A percentile compares a stretch with the other conserved stretches of the same genome.
These are phyloP conservation scores for Xylariaceae sp. DNA, from an alignment of 2,329 filamentous ascomycete genomes.

Conservation along the genomic window DNA sequence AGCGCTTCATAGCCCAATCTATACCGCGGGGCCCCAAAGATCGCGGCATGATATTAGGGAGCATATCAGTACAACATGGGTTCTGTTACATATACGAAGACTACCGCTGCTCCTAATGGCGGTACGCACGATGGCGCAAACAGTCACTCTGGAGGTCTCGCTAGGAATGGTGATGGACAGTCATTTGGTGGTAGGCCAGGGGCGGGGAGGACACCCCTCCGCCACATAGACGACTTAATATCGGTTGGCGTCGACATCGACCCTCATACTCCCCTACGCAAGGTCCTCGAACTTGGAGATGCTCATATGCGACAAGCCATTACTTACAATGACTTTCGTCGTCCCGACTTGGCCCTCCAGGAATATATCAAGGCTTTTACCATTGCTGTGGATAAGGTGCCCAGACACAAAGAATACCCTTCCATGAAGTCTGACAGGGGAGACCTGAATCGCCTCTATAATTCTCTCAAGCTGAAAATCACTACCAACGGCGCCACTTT, in stretches of 20 bases:
- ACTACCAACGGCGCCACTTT: constrained; percentile 52
- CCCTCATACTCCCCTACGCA: constrained; percentile 53
- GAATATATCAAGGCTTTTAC: constrained; percentile 84
- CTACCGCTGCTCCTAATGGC: constrained; percentile 7
- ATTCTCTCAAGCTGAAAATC: constrained; percentile 54
- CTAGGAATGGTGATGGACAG: constrained; percentile 5
- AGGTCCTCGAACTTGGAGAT: constrained; percentile 57
- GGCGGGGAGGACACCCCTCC: constrained; percentile 42
- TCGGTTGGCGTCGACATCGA: constrained; percentile 51
- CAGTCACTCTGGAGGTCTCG: constrained; percentile 15
- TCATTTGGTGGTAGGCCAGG: constrained; percentile 16
- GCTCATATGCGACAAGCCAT: constrained; percentile 61
- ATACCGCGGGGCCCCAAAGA: background rate
- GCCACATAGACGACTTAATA: constrained; percentile 58
- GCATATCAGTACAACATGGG: constrained; percentile 26
- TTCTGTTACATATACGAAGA: constrained; percentile 28
- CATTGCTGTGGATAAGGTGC: constrained; percentile 76
- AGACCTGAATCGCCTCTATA: constrained; percentile 52
- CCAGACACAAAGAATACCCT: constrained; percentile 74
- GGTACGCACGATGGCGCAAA: constrained; percentile 13
- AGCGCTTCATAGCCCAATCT: background rate
- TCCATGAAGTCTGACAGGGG: constrained; percentile 60
- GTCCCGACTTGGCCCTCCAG: constrained; percentile 75
- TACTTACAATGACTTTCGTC: constrained; percentile 62
- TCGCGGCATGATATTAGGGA: constrained; percentile 8